Conservation (phyloP, 306 rosid genomes). For the Prunus fruticosa region DNA sequence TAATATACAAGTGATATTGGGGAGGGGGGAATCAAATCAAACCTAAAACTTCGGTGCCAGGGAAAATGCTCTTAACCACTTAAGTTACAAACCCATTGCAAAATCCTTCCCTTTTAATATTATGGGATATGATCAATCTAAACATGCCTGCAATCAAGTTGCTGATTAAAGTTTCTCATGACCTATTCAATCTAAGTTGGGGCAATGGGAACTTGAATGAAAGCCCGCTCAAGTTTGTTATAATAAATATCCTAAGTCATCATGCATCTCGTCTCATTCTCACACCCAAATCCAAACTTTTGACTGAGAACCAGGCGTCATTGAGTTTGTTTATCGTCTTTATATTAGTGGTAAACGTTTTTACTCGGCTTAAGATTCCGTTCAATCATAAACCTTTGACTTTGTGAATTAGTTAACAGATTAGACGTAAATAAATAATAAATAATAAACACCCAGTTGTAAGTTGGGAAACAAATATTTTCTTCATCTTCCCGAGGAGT, state of each 20-base stretch:
- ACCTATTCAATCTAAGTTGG: too few species aligned
- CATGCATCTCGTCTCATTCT: background rate
- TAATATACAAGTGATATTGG: too few species aligned
- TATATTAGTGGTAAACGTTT: background rate
- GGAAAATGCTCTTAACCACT: too few species aligned
- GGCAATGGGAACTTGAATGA: too few species aligned
- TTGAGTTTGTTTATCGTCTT: background rate
- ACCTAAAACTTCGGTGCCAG: accelerated
- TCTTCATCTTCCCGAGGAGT: background rate
- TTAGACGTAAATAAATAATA: background rate
- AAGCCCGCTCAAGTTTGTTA: too few species aligned
- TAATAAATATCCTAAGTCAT: background rate
- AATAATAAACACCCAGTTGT: background rate
- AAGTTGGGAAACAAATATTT: background rate
- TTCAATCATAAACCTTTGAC: background rate
- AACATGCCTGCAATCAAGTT: too few species aligned
- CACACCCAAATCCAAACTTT: too few species aligned
- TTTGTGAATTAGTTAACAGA: background rate
- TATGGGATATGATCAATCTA: too few species aligned
- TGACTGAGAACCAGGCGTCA: background rate
- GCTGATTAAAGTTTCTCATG: too few species aligned
- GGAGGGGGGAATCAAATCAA: too few species aligned
- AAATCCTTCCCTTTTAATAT: too few species aligned
- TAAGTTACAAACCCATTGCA: too few species aligned
- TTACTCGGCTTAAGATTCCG: background rate